A percentile compares a stretch with the other conserved stretches of the same genome.
Evolutionary conservation across 2,329 filamentous ascomycete genomes (phyloP).

Genomic region (Cyphellophora attinorum): DNA sequence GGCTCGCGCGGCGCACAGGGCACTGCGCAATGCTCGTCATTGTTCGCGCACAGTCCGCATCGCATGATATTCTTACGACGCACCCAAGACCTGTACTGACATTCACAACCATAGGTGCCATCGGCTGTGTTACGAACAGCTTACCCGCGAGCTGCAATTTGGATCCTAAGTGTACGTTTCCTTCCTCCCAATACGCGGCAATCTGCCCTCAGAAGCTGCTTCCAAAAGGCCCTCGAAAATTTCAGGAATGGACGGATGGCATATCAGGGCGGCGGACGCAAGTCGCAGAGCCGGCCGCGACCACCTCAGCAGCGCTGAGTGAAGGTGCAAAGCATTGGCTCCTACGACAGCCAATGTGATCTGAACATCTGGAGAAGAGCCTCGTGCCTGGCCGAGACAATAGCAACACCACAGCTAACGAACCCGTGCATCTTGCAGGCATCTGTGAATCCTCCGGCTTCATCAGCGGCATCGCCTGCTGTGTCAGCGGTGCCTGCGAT

Average conservation of each 20-base stretch:
- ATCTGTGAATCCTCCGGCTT: constrained; percentile 40
- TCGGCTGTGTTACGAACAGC: constrained; percentile 30
- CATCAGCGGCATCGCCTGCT: constrained; percentile 40
- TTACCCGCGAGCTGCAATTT: constrained; percentile 29
- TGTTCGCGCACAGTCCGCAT: too few relatives aligned
- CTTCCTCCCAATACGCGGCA: too few relatives aligned
- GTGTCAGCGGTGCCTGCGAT: constrained; percentile 35
- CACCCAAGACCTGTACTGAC: too few relatives aligned
- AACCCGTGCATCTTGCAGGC: constrained; percentile 10
- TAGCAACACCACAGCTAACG: background rate
- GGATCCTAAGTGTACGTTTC: constrained; percentile 31
- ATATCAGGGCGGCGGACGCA: background rate
- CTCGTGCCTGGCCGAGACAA: background rate
- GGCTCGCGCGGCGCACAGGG: too few relatives aligned
- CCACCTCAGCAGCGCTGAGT: background rate
- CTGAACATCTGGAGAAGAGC: too few relatives aligned
- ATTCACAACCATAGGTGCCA: constrained; percentile 8
- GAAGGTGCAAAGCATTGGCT: background rate
- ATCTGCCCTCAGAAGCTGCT: too few relatives aligned
- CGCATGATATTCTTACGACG: too few relatives aligned
- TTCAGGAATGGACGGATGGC: too few relatives aligned
- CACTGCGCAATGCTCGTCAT: too few relatives aligned
- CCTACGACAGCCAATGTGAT: too few relatives aligned
- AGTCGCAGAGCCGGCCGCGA: background rate
- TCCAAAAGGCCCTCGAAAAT: too few relatives aligned